These are phyloP conservation scores for Sparassis latifolia DNA, from an alignment of 1,284 basidiomycete genomes.

Conservation along the genomic window DNA sequence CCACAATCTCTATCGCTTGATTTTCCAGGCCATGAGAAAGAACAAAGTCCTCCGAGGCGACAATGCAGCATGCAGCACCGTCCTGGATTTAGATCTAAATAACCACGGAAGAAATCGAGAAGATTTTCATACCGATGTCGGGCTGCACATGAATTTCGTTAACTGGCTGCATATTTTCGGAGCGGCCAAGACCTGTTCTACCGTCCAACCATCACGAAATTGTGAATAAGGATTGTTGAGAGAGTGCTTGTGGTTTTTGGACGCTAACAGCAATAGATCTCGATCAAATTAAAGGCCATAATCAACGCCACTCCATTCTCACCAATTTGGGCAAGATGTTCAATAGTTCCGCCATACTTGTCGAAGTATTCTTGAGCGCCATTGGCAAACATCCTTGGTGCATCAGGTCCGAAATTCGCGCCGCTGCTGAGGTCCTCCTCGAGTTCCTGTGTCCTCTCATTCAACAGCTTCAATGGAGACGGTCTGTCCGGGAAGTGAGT, in stretches of 20 bases:
- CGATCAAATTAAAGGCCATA: too few species aligned
- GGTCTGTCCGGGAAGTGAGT: slow-evolving; percentile 68
- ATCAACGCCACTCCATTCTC: slow-evolving; percentile 11
- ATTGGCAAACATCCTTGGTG: slow-evolving; percentile 74
- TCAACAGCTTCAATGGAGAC: slow-evolving; percentile 48
- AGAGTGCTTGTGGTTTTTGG: slow-evolving; percentile 83
- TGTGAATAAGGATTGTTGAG: slow-evolving; percentile 83
- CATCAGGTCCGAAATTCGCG: slow-evolving; percentile 60
- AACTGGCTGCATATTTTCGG: slow-evolving; percentile 68
- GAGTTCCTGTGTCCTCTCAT: slow-evolving; percentile 39
- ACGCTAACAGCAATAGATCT: slow-evolving; percentile 35
- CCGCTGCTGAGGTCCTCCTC: slow-evolving; percentile 48
- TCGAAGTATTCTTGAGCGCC: slow-evolving; percentile 76
- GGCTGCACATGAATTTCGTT: slow-evolving; percentile 86
- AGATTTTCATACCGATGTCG: slow-evolving; percentile 54
- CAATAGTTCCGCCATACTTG: slow-evolving; percentile 65
- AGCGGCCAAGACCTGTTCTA: slow-evolving; percentile 61
- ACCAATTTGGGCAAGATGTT: slow-evolving; percentile 77
- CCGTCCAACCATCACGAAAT: slow-evolving; percentile 72
- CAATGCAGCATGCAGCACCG: slow-evolving; percentile 69
- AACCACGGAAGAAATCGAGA: neutral
- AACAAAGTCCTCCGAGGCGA: slow-evolving; percentile 81
- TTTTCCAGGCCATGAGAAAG: slow-evolving; percentile 71
- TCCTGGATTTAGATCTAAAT: slow-evolving; percentile 36
- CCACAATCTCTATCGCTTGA: slow-evolving; percentile 79